Evolutionary conservation across 2,329 filamentous ascomycete species (phyloP).

Genomic region (Tolypocladium amazonense): DNA sequence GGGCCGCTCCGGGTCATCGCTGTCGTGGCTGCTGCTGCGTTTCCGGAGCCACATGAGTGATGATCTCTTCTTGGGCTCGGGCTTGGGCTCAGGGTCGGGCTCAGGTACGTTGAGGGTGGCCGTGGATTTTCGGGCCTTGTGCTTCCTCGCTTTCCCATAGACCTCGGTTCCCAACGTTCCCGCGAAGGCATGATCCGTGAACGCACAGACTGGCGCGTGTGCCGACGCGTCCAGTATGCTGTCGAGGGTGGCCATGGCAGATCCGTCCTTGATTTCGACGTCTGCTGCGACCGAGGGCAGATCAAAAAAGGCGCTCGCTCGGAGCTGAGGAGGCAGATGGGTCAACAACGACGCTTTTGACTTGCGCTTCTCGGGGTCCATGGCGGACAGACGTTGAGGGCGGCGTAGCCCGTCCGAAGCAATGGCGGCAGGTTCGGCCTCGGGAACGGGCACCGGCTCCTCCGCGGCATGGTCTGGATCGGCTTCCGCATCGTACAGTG

Average conservation of each 20-base stretch:
- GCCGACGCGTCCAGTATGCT: slow-evolving; percentile 87
- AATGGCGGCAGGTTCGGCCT: slow-evolving; percentile 6
- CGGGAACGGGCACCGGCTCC: slow-evolving; percentile 3
- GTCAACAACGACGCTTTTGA: slow-evolving; percentile 17
- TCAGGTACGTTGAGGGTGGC: slow-evolving; percentile 13
- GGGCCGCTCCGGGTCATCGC: slow-evolving; percentile 15
- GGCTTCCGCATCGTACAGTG: slow-evolving; percentile 7
- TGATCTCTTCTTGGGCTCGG: slow-evolving; percentile 31
- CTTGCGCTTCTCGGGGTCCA: slow-evolving; percentile 20
- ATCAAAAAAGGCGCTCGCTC: slow-evolving; percentile 90
- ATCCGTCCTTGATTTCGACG: slow-evolving; percentile 59
- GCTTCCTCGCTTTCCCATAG: slow-evolving; percentile 53
- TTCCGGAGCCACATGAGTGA: slow-evolving; percentile 39
- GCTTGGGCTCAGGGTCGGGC: too few species aligned
- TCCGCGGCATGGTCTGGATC: slow-evolving; percentile 6
- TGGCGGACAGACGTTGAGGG: slow-evolving; percentile 21
- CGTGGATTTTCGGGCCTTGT: slow-evolving; percentile 23
- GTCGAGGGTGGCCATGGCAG: slow-evolving; percentile 80
- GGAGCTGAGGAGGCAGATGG: slow-evolving; percentile 66
- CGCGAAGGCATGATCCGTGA: slow-evolving; percentile 79
- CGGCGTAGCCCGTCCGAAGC: slow-evolving; percentile 15
- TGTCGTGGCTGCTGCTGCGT: slow-evolving; percentile 19
- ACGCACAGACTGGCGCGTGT: slow-evolving; percentile 77
- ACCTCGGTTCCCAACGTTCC: slow-evolving; percentile 66
- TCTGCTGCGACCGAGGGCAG: slow-evolving; percentile 40